Evolutionary conservation across 2,329 filamentous ascomycete genomes (phyloP), one percentile per base, ranked within the genome.

Genomic region (Pseudopithomyces maydicus): DNA sequence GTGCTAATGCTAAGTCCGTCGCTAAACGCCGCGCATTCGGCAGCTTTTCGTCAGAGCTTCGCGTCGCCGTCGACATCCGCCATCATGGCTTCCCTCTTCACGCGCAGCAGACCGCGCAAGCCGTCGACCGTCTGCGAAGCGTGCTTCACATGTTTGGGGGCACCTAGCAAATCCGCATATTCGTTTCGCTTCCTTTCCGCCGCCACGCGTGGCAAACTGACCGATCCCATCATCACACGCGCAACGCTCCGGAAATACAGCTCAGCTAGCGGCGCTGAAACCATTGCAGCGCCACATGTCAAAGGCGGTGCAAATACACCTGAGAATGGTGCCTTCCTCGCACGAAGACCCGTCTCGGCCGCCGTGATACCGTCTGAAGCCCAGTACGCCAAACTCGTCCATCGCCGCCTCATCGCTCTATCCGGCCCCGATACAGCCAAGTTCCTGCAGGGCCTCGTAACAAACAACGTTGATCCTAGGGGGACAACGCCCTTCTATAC

Each of bases 381-480:
- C 22, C 82, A 82, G 52, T 80, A 81, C 65, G 77, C 81, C 10
- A 68, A 70, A 15, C 85, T 98, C 60, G 78, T 85, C n/a, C 88
- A 89, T 63, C 90, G 95, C 48, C 86, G 87, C 51, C 83, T 98
- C 43, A 88, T 99, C 64, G 89, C 88, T 39, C 80, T 98, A 60
- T 85, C 88, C 15, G 95, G 95, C 2, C 82, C 82, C 3, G 94
- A 97, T 69, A 88, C 92, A 32, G 84, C 89, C 45, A 89, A 89
- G 65, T 98, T 93, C 76, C 84, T 99, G 2, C 92, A 98, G 74
- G 93, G 94, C 52, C 85, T 96, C 55, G 85, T 95, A 62, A 97
- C 94, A 1, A 85, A 89, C 61, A 89, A 88, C 61, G 84, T 92
- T 61, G 75, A 85, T 51, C 77, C 83, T 0, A 68, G 79, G 7